Base-by-base conservation (phyloP, 1,139 yeast genomes). In the Saccharomyces hybrid region DNA sequence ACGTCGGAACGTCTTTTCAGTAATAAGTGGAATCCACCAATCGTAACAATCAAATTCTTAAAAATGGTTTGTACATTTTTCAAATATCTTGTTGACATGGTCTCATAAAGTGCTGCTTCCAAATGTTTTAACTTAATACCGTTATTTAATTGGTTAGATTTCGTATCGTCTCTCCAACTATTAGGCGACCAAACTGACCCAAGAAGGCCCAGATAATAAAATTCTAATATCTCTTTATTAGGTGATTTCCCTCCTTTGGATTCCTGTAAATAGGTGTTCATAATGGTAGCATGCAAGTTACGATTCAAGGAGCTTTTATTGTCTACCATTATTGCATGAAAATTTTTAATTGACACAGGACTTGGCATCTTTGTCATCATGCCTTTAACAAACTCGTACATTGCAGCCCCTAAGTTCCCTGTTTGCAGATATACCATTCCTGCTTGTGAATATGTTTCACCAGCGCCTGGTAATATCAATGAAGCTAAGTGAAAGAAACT, bases 361-460 rank as follows among this genome's bases (percentile, higher is more conserved):
- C 65, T 62, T 5, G 82, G 79, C 0, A 79, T 74, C 57, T 87
- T 76, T 1, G 89, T 78, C 55, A 78, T 71, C 6, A 79, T 76
- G 1, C 88, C 81, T 59, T 90, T 75, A 49, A 81, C 68, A 55
- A 84, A 82, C 75, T 86, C 76, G 62, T 77, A 76, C n/a, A 73
- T 69, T 0, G 78, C 78, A 47, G 67, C 61, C 16, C 78, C 73
- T 46, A 70, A 69, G 56, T 74, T 73, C 47, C 72, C 73, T 47
- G 73, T 70, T 26, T 73, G 68, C 50, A 73, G 70, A 58, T 78
- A 76, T 23, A 84, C 77, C 71, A 83, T 78, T 5, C 88, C 89
- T 52, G 81, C 76, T 61, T 83, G 87, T 41, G 66, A 58, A 61
- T 81, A 81, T 1, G 88, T 83, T 61, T 83, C 89, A 55, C 85